Evolutionary conservation across 1,284 basidiomycete genomes (phyloP).

Genomic region (Salmacisia buchloeana): DNA sequence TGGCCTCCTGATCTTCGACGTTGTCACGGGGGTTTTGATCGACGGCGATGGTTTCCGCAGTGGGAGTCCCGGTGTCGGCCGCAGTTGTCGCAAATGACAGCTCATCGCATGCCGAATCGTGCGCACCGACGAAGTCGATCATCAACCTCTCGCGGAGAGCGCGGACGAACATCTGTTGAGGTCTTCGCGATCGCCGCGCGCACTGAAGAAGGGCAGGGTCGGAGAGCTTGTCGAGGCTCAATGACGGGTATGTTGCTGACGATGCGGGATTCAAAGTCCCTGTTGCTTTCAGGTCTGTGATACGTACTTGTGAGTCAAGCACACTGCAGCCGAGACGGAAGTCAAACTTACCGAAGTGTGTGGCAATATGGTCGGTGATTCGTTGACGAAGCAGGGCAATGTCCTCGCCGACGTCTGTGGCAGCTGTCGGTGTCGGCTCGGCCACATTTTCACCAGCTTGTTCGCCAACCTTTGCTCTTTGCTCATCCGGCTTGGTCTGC

Average conservation of each 20-base stretch:
- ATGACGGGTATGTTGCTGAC: neutral
- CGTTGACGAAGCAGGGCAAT: neutral
- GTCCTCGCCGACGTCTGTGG: neutral
- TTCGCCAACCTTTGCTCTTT: neutral
- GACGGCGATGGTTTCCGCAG: too few relatives aligned
- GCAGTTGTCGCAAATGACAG: neutral
- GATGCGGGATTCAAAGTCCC: neutral
- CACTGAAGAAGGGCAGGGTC: neutral
- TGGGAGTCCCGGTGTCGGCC: neutral
- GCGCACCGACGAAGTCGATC: neutral
- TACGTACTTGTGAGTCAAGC: neutral
- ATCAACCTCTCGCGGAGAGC: neutral
- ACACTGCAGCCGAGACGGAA: neutral
- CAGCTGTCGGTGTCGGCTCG: neutral
- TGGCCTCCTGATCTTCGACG: neutral
- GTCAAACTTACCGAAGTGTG: neutral
- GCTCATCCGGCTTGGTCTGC: neutral
- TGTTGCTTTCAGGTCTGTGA: neutral
- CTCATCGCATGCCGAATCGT: neutral
- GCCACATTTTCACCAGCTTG: too few relatives aligned
- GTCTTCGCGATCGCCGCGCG: neutral
- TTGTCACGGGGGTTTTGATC: too few relatives aligned
- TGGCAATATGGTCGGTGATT: neutral
- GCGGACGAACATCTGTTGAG: neutral
- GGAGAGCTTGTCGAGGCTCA: neutral